A percentile compares a stretch with the other conserved stretches of the same genome.
phyloP scores from a whole-genome alignment of 164 flowering plant genomes.

The Tinospora cordifolia region DNA sequence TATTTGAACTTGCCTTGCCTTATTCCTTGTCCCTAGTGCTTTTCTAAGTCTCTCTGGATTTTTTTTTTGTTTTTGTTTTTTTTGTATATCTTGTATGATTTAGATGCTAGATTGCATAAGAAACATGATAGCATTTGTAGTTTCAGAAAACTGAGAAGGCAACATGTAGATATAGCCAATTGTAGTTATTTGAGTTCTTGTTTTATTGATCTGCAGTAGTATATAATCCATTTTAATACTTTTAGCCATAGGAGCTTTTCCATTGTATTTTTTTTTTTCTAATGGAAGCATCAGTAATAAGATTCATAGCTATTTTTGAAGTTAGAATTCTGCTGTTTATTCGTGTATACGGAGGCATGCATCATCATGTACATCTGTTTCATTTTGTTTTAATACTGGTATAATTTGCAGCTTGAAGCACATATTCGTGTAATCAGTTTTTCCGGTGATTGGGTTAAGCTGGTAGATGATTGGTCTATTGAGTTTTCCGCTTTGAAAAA shows the following conservation, averaged over 20 bases:
- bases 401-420: slow-evolving; percentile 70
- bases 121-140: too few species aligned
- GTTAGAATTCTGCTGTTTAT: neutral
- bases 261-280: neutral
- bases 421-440: slow-evolving; percentile 56
- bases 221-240: neutral
- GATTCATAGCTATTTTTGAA: neutral
- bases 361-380: neutral
- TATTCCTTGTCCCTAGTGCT: too few species aligned
- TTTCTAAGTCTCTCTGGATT: too few species aligned
- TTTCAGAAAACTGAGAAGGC: too few species aligned
- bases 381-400: neutral
- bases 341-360: neutral
- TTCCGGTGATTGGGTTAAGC: slow-evolving; percentile 76
- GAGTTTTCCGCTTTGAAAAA: slow-evolving; percentile 40
- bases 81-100: too few species aligned
- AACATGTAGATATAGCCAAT: too few species aligned
- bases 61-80: too few species aligned
- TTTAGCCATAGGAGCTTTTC: neutral
- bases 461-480: slow-evolving; percentile 51
- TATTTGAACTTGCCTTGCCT: too few species aligned
- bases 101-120: too few species aligned
- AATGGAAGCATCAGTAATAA: neutral
- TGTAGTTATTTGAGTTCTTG: too few species aligned
- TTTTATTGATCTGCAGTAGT: neutral